Base-by-base conservation (phyloP, 768 basidiomycete genomes). In the Sarcodon sp. region DNA sequence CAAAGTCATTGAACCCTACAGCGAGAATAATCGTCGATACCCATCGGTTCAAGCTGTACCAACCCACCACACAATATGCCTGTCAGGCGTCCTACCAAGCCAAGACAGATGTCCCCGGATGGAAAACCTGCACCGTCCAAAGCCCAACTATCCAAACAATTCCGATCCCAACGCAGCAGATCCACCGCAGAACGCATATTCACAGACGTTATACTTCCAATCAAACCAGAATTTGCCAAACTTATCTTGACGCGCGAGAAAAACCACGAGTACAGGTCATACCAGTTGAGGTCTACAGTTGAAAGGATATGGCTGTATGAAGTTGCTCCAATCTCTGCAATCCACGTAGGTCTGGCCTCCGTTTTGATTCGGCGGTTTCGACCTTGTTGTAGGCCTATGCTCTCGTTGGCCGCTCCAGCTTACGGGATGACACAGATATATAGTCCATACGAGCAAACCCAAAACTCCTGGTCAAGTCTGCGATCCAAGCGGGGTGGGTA, bases 231-330 rank as follows among this genome's bases (percentile, higher is more conserved):
- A 54, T 64, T 60, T 51, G 53, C 57, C 33, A 44, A 58, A 9
- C 59, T 62, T 48, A 67, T 67, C 33, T 56, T 51, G 10, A 48
- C 51, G 39, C 54, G 60, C 16, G 54, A 60, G 54, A 67, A 67
- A 57, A 66, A 67, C 49, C 61, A 67, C 50, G 66, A 67, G 47
- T 67, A 58, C 49, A 47, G 66, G 16, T 57, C 55, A 45, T 67
- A 67, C 51, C 54, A 61, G 47, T 43, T 66, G 33, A 50, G 59
- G 45, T 51, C 54, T 8, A 54, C 58, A 10, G 58, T 64, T 16
- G 44, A 48, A 38, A 51, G 66, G 33, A 43, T 66, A 13, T 67
- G 66, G 66, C 47, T 63, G 6, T 65, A 65, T 48, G 58, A 56
- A 43, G 59, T 60, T 3, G 56, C 60, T 0, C 60, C 60, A 0